Evolutionary conservation across 2,329 filamentous ascomycete genomes (phyloP).

Genomic region (Colletotrichum sp.): DNA sequence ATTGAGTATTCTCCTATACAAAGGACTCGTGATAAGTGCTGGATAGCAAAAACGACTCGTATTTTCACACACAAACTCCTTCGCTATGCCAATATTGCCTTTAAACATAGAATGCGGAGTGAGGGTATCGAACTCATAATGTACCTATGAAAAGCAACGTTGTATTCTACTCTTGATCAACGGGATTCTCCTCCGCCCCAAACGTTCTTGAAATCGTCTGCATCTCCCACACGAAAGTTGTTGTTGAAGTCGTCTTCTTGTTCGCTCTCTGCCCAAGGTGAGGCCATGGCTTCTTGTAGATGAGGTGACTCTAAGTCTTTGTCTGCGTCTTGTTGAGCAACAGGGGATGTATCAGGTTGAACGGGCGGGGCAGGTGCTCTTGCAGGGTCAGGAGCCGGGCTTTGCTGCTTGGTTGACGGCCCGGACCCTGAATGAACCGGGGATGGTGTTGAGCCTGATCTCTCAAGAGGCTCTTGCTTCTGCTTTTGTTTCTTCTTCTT

Average conservation of each 20-base stretch:
- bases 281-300: slow-evolving; percentile 7
- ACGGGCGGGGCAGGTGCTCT: background rate
- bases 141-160: background rate
- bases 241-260: slow-evolving; percentile 9
- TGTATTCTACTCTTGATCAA: background rate
- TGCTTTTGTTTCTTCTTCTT: slow-evolving; percentile 20
- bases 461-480: slow-evolving; percentile 7
- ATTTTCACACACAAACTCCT: slow-evolving; percentile 26
- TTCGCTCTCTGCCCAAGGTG: slow-evolving; percentile 20
- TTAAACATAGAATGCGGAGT: slow-evolving; percentile 18
- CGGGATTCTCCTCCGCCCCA: slow-evolving; percentile 35
- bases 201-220: slow-evolving; percentile 52
- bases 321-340: background rate
- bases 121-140: slow-evolving; percentile 17
- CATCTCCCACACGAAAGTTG: slow-evolving; percentile 31
- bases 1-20: too few relatives aligned
- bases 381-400: background rate
- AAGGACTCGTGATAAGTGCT: too few relatives aligned
- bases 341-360: background rate
- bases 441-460: background rate
- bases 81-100: slow-evolving; percentile 28
- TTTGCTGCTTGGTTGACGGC: slow-evolving; percentile 1
- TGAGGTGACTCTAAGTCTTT: background rate
- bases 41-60: background rate
- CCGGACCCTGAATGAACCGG: background rate